These are phyloP conservation scores for Cystobasidium ongulense DNA, from an alignment of 768 basidiomycete genomes.

Conservation along the genomic window DNA sequence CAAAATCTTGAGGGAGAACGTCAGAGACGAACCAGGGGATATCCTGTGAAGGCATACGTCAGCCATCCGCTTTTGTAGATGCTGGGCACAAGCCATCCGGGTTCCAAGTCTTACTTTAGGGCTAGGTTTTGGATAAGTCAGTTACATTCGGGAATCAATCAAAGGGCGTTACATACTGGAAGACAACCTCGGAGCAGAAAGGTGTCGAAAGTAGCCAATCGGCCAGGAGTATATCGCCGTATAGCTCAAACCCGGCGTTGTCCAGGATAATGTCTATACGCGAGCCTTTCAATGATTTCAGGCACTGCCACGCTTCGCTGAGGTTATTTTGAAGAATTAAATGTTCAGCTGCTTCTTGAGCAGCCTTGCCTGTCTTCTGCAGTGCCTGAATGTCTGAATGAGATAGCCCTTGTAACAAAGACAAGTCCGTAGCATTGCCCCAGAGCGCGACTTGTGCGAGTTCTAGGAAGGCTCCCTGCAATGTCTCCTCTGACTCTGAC, in stretches of 20 bases:
- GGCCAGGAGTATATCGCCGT: slow-evolving; percentile 54
- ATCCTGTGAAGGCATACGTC: slow-evolving; percentile 62
- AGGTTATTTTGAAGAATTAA: slow-evolving; percentile 82
- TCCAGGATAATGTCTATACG: slow-evolving; percentile 82
- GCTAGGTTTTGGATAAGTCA: background rate
- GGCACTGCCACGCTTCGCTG: slow-evolving; percentile 61
- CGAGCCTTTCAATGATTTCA: slow-evolving; percentile 53
- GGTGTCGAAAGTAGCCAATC: slow-evolving; percentile 87
- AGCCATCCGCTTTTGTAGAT: slow-evolving; percentile 43
- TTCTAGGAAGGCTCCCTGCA: slow-evolving; percentile 39
- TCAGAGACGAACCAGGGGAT: slow-evolving; percentile 92
- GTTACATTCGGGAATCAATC: background rate
- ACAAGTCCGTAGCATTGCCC: slow-evolving; percentile 95
- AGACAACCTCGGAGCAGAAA: slow-evolving; percentile 68
- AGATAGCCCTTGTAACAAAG: slow-evolving; percentile 75
- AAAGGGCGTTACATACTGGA: slow-evolving; percentile 60
- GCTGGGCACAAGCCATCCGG: background rate
- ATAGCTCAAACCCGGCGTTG: slow-evolving; percentile 65
- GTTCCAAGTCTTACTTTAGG: slow-evolving; percentile 1
- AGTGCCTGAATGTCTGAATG: slow-evolving; percentile 71
- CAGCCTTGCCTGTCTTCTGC: slow-evolving; percentile 72
- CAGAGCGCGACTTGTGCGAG: slow-evolving; percentile 51
- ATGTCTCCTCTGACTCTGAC: slow-evolving; percentile 4
- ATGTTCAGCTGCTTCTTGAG: slow-evolving; percentile 63
- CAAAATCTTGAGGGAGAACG: slow-evolving; percentile 55